Conservation (phyloP, 2,329 filamentous ascomycete species). For the Exophiala alcalophila region DNA sequence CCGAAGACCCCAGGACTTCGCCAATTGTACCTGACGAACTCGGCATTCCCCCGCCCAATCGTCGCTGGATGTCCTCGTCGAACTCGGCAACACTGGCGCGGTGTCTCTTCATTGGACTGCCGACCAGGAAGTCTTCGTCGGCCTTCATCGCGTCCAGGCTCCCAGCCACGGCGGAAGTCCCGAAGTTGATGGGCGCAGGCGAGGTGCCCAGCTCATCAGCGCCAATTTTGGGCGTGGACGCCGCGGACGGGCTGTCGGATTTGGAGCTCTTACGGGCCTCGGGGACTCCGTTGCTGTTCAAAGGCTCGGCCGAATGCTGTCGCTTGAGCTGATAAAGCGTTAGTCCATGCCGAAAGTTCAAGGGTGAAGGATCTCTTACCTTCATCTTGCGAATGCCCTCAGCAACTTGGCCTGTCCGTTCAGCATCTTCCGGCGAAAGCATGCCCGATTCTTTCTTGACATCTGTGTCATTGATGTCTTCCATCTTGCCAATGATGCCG, state of each 20-base stretch:
- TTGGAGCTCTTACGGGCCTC: slow-evolving; percentile 43
- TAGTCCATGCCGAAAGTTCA: slow-evolving; percentile 30
- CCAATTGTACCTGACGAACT: slow-evolving; percentile 35
- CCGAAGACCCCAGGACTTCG: slow-evolving; percentile 30
- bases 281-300: slow-evolving; percentile 37
- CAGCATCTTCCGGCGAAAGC: slow-evolving; percentile 61
- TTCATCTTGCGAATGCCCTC: slow-evolving; percentile 66
- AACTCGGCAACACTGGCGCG: slow-evolving; percentile 45
- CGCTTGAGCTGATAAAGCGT: slow-evolving; percentile 57
- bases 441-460: slow-evolving; percentile 46
- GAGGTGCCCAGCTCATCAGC: slow-evolving; percentile 38
- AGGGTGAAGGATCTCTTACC: slow-evolving; percentile 43
- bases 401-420: slow-evolving; percentile 58
- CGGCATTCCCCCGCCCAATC: slow-evolving; percentile 40
- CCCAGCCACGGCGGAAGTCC: slow-evolving; percentile 20
- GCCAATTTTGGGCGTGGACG: slow-evolving; percentile 36
- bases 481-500: slow-evolving; percentile 62
- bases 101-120: slow-evolving; percentile 49
- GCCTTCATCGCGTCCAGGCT: slow-evolving; percentile 33
- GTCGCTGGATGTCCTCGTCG: slow-evolving; percentile 40
- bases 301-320: slow-evolving; percentile 61
- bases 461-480: slow-evolving; percentile 57
- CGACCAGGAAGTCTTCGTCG: slow-evolving; percentile 37
- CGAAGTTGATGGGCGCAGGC: slow-evolving; percentile 31
- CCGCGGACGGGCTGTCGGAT: slow-evolving; percentile 39